Base-by-base conservation (phyloP, 495 filamentous ascomycete species). In the Elaphomyces granulatus region DNA sequence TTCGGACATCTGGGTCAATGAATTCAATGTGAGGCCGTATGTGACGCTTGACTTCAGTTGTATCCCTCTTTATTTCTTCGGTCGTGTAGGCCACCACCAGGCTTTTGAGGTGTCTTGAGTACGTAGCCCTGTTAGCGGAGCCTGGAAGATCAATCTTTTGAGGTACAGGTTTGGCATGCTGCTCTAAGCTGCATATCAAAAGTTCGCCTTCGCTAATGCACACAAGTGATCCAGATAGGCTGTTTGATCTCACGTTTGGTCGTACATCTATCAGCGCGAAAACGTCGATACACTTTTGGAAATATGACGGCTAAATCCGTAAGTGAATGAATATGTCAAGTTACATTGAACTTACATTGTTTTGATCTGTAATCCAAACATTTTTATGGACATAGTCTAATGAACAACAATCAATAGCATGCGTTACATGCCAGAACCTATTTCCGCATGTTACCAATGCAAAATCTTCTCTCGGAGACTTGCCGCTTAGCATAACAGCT, bases 291-390 rank as follows among this genome's bases (percentile, higher is more conserved):
- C 34, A 49, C 30, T 44, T 50, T 2, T 63, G 64, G 34, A 55
- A 52, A 37, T 60, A 68, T 17, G 64, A 59, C 40, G 63, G 56
- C 64, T 68, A 14, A 8, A 21, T 36, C 20, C 15, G 26, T 38
- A 30, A 38, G 41, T 30, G 14, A 10, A 8, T 12, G 4, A 15
- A 18, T 20, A 18, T 8, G 3, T 14, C 19, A 43, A 18, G 8
- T 15, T n/a, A 17, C 4, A 15, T 32, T 18, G 17, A 10, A 32
- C 3, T 55, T 41, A 68, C 64, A 45, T 59, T 59, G 32, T 53
- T 63, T 37, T 64, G 62, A 34, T 68, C 61, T 1, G 64, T 66
- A 19, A 68, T 57, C 59, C 62, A 68, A 26, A 68, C 47, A 30
- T 55, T 46, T 34, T 56, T 46, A 8, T 64, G 41, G 14, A 44